Evolutionary conservation across 345 rosid species (phyloP).

Genomic region (Rubroshorea leprosula): DNA sequence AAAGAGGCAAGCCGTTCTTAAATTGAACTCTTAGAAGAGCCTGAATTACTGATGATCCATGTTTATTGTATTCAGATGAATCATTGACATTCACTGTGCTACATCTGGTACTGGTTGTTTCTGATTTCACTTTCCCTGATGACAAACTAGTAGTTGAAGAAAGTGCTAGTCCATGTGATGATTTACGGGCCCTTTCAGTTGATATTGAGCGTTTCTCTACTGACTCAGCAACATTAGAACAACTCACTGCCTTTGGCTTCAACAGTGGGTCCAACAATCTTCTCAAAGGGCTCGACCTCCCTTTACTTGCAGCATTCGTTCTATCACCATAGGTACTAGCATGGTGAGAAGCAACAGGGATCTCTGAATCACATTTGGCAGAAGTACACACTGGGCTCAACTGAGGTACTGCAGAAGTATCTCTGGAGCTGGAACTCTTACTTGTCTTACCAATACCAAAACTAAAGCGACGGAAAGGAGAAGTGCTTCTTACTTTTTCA

Average conservation of each 20-base stretch:
- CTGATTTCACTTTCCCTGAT: slow-evolving; percentile 38
- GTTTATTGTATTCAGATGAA: slow-evolving; percentile 38
- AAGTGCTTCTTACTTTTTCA: slow-evolving; percentile 62
- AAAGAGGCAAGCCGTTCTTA: slow-evolving; percentile 79
- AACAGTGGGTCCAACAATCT: slow-evolving; percentile 71
- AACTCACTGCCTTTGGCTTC: slow-evolving; percentile 49
- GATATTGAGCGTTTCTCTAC: slow-evolving; percentile 30
- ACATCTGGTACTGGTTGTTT: slow-evolving; percentile 26
- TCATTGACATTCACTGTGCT: slow-evolving; percentile 28
- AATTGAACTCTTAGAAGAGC: slow-evolving; percentile 77
- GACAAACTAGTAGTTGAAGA: slow-evolving; percentile 26
- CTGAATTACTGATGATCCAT: slow-evolving; percentile 44
- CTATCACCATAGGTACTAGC: slow-evolving; percentile 26
- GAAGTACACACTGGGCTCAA: slow-evolving; percentile 26
- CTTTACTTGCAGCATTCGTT: slow-evolving; percentile 36
- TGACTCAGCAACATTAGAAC: slow-evolving; percentile 36
- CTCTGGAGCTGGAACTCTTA: slow-evolving; percentile 45
- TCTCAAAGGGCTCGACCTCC: slow-evolving; percentile 79
- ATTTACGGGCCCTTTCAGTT: slow-evolving; percentile 25
- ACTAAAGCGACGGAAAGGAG: slow-evolving; percentile 71
- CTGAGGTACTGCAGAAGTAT: slow-evolving; percentile 30
- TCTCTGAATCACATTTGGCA: slow-evolving; percentile 35
- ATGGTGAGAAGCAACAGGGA: slow-evolving; percentile 27
- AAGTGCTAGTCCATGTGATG: slow-evolving; percentile 27
- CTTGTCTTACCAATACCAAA: slow-evolving; percentile 46